Base-by-base conservation (phyloP, 2,329 filamentous ascomycete species). In the Aspergillus sp. region DNA sequence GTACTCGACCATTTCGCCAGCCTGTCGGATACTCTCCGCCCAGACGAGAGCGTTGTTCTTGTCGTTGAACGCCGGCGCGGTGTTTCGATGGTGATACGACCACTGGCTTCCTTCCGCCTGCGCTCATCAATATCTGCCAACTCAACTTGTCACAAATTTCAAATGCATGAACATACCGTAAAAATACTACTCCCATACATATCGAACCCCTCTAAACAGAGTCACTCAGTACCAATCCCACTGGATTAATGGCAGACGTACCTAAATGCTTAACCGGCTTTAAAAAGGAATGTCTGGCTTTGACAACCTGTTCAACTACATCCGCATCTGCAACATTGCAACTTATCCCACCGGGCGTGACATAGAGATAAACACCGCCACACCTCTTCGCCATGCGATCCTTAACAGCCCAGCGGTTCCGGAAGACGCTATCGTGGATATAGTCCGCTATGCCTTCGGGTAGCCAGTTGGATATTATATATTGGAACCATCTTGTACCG, bases 41-140 rank as follows among this genome's bases (percentile, higher is more conserved):
- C 76, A 79, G 3, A 80, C 78, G 4, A 74, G 59, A 5, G 59
- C 59, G 34, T 73, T 77, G 40, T 73, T 76, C 41, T 72, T 70
- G 57, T 81, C 78, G 42, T 76, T 79, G 65, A 81, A 80, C 5
- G 72, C 70, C 0, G 75, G 69, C 4, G 75, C 73, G 3, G 73
- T 76, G 20, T 79, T 67, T 49, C 73, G 75, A 9, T 79, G 71
- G 54, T 81, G 78, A 27, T 76, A 71, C n/a, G 72, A 61, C 78
- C 79, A 80, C 13, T 73, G 69, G 22, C 69, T 60, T 24, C 72
- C 71, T 48, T 69, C 63, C 30, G 63, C 60, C 68, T 70, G 39
- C 9, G 15, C 19, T 24, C 2, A 11, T 44, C 15, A 54, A 34
- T 19, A 24, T 41, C 15, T 27, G 13, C 7, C 17, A 19, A 15